A percentile compares a stretch with the other conserved stretches of the same genome.
These are phyloP conservation scores for Calocera viscosa DNA, from an alignment of 768 basidiomycete genomes.

Conservation along the genomic window DNA sequence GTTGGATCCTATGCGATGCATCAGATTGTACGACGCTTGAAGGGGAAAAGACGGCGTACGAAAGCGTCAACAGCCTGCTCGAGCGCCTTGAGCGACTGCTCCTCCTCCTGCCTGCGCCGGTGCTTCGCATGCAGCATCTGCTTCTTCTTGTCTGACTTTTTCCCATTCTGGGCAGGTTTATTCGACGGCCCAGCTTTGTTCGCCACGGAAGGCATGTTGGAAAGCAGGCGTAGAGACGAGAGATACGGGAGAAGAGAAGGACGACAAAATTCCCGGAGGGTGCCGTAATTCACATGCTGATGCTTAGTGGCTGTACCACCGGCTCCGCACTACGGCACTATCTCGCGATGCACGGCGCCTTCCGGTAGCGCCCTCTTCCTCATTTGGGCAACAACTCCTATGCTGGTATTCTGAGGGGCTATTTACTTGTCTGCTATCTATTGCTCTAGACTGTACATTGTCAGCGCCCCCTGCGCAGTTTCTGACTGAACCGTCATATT, in stretches of 20 bases:
- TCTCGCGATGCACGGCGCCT: no score
- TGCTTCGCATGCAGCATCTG: neutral
- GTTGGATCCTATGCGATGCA: neutral
- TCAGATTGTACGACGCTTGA: neutral
- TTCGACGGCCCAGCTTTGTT: neutral
- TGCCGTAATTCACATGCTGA: neutral
- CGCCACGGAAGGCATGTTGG: neutral
- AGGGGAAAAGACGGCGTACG: slow-evolving; percentile 10
- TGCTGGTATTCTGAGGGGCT: no score
- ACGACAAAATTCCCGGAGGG: neutral
- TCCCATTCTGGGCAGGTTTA: neutral
- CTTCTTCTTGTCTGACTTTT: neutral
- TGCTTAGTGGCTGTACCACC: neutral
- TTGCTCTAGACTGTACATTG: no score
- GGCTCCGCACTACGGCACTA: no score
- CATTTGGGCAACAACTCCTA: no score
- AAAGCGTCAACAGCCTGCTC: slow-evolving; percentile 24
- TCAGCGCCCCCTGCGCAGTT: no score
- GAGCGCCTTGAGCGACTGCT: slow-evolving; percentile 24
- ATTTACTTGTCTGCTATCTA: no score
- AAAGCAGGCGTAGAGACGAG: neutral
- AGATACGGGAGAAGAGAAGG: neutral
- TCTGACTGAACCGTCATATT: neutral
- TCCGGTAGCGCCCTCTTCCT: no score
- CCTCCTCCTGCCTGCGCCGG: slow-evolving; percentile 19